Base-by-base conservation (phyloP, 352 stramenopile genomes). In the Globisporangium nagaii region DNA sequence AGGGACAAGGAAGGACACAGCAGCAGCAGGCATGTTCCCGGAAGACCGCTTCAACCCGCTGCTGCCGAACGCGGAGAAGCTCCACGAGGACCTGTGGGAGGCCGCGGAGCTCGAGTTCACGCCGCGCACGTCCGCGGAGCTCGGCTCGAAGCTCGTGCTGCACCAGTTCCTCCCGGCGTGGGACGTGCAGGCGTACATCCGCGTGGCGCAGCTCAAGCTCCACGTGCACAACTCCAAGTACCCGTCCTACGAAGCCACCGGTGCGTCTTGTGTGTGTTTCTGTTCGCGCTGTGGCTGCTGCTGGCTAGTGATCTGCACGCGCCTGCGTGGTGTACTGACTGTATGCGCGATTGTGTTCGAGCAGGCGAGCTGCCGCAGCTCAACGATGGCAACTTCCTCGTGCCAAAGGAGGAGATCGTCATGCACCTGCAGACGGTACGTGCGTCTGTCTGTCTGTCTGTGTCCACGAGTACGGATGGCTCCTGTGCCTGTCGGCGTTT, bases 211-310 rank as follows among this genome's bases (percentile, higher is more conserved):
- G 50, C 74, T 95, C 30, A 62, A 65, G 24, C 59, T 95, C 45
- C 82, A 95, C 54, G 82, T 95, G 49, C 77, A 93, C 57, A 95
- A 93, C 79, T 90, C 84, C 42, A 72, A 74, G 62, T 95, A 95
- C 58, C 82, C 84, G 19, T 46, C 55, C 37, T 91, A 92, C 58
- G 84, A 93, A 53, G 79, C 83, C 46, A 93, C 84, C 1, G 78
- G 76, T 86, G 27, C 35, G 63, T 32, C 6, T 12, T 25, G 41
- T 24, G 35, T 41, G 35, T 25, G 8, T 25, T 4, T 25, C 19
- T 43, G 37, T 3, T 12, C 3, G 35, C 6, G 35, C 17, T 47
- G 40, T 10, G 20, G 55, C 10, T 10, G 10, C 6, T 55, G 20
- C 6, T 34, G 28, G 48, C 22, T 5, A 24, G 31, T 34, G 34